Percentiles rank a stretch among this genome's conserved stretches.
phyloP scores from a whole-genome alignment of 495 filamentous ascomycete genomes.

The Lentithecium fluviatile region DNA sequence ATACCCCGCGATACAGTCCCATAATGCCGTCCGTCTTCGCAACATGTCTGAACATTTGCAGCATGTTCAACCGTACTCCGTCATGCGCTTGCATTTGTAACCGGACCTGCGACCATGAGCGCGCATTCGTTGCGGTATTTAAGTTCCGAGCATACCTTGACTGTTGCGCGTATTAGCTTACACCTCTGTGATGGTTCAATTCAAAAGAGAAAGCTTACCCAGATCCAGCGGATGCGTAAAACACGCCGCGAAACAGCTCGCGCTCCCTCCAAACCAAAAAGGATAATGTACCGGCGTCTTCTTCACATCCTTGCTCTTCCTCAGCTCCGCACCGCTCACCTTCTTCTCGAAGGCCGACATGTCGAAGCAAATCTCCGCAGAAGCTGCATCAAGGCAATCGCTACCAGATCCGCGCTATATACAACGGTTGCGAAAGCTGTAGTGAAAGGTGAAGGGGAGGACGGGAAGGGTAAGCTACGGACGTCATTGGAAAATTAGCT shows the following conservation, averaged over 20 bases:
- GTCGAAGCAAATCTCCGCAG: background rate
- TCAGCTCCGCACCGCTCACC: slow-evolving; percentile 29
- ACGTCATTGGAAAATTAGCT: slow-evolving; percentile 23
- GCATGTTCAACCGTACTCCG: slow-evolving; percentile 59
- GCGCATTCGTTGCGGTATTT: background rate
- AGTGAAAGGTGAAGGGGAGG: background rate
- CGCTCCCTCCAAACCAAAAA: slow-evolving; percentile 94
- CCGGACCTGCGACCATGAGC: slow-evolving; percentile 60
- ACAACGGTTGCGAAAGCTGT: background rate
- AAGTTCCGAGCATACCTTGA: slow-evolving; percentile 28
- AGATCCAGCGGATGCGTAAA: slow-evolving; percentile 90
- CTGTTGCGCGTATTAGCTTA: slow-evolving; percentile 21
- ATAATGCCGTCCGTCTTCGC: slow-evolving; percentile 63
- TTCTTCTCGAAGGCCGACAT: slow-evolving; percentile 40
- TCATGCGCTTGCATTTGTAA: slow-evolving; percentile 65
- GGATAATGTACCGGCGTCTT: slow-evolving; percentile 46
- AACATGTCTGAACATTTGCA: slow-evolving; percentile 77
- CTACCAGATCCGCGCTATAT: background rate
- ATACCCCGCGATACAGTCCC: slow-evolving; percentile 78
- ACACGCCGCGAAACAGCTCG: slow-evolving; percentile 83
- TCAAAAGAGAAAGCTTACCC: slow-evolving; percentile 50
- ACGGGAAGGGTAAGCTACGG: background rate
- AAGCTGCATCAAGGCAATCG: slow-evolving; percentile 8
- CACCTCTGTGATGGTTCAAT: slow-evolving; percentile 1
- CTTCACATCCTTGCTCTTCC: slow-evolving; percentile 39